Evolutionary conservation across 129 eudicot species (phyloP).

Genomic region (Flaveria bidentis): DNA sequence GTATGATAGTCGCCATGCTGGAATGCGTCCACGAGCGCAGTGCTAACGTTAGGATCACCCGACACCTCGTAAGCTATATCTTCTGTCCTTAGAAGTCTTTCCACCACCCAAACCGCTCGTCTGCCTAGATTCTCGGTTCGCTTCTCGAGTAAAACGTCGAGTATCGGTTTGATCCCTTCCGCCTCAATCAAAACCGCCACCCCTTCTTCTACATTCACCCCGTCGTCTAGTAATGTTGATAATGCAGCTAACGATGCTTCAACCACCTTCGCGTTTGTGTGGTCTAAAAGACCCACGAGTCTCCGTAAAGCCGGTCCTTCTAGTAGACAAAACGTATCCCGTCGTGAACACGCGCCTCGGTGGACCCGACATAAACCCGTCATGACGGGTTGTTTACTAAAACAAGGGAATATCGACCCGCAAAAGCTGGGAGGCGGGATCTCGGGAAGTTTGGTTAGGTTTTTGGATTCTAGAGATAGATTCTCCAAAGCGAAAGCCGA

Average conservation of each 20-base stretch:
- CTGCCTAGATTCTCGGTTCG: slow-evolving; percentile 64
- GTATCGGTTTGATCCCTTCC: slow-evolving; percentile 70
- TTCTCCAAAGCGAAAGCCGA: slow-evolving; percentile 86
- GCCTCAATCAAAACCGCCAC: slow-evolving; percentile 56
- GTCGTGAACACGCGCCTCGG: slow-evolving; percentile 58
- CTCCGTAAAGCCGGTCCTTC: slow-evolving; percentile 82
- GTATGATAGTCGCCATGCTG: slow-evolving; percentile 83
- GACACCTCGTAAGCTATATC: slow-evolving; percentile 71
- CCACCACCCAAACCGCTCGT: slow-evolving; percentile 86
- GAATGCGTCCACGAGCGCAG: slow-evolving; percentile 88
- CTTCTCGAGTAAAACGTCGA: slow-evolving; percentile 68
- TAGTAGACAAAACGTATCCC: slow-evolving; percentile 76
- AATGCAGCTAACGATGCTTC: slow-evolving; percentile 93
- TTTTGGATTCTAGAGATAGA: slow-evolving; percentile 61
- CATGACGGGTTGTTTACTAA: slow-evolving; percentile 63
- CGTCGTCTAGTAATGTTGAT: slow-evolving; percentile 83
- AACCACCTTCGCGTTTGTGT: slow-evolving; percentile 71
- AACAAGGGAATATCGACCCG: slow-evolving; percentile 63
- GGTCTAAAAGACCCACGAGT: slow-evolving; percentile 79
- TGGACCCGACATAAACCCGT: slow-evolving; percentile 77
- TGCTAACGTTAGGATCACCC: slow-evolving; percentile 69
- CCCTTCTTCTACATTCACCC: slow-evolving; percentile 70
- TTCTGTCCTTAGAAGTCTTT: slow-evolving; percentile 69
- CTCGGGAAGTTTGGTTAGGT: slow-evolving; percentile 64
- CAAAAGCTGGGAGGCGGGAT: slow-evolving; percentile 59